Evolutionary conservation across 2,329 filamentous ascomycete species (phyloP).

Genomic region (Verticillium alfalfae): DNA sequence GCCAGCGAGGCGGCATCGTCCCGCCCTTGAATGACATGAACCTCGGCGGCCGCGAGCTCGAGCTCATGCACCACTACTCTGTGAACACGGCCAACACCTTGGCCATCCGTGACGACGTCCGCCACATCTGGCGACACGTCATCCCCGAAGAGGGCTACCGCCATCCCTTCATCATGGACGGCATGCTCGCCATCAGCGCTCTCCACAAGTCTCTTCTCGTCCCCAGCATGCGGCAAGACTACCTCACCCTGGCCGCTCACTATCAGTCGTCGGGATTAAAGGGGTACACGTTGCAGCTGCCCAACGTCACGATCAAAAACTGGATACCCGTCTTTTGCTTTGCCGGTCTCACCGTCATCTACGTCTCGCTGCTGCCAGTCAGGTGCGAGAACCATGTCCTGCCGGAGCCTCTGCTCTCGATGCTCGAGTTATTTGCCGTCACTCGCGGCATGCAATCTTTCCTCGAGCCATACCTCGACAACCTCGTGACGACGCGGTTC

Average conservation of each 20-base stretch:
- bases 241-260: constrained; percentile 19
- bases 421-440: constrained; percentile 6
- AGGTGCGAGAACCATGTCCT: not conserved
- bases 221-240: constrained; percentile 15
- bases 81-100: constrained; percentile 17
- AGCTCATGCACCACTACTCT: constrained; percentile 24
- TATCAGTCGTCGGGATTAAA: constrained; percentile 21
- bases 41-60: constrained; percentile 11
- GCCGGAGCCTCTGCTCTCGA: not conserved
- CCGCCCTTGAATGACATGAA: not conserved
- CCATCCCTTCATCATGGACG: constrained; percentile 21
- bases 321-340: constrained; percentile 32
- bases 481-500: not conserved
- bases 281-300: constrained; percentile 16
- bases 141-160: constrained; percentile 20
- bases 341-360: constrained; percentile 28
- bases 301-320: constrained; percentile 9
- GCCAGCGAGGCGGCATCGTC: not conserved
- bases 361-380: constrained; percentile 8
- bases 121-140: constrained; percentile 18
- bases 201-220: constrained; percentile 22
- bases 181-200: constrained; percentile 20
- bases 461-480: not conserved
- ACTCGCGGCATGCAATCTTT: constrained; percentile 3
- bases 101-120: constrained; percentile 14